These are phyloP conservation scores for Phytophthora crassamura DNA, from an alignment of 352 stramenopile species.

Conservation along the genomic window DNA sequence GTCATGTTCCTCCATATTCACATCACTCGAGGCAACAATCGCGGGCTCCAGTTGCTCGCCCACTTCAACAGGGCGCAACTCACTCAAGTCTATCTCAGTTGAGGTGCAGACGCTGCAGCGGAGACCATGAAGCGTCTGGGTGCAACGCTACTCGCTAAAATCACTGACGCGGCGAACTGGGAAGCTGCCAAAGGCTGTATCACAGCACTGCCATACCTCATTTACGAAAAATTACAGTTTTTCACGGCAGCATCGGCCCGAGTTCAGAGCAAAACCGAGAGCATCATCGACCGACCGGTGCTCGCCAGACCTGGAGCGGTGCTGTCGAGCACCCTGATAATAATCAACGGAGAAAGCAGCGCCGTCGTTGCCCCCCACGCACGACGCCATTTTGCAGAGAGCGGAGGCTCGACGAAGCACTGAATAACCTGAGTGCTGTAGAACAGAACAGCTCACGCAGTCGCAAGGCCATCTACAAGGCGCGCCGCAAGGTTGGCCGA, in stretches of 20 bases:
- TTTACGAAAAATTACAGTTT: constrained; percentile 1
- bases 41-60: not conserved
- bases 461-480: not conserved
- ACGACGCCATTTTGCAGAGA: not conserved
- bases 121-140: not conserved
- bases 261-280: not conserved
- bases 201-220: constrained; percentile 3
- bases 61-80: not conserved
- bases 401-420: constrained; percentile 6
- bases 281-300: too few relatives aligned
- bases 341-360: too few relatives aligned
- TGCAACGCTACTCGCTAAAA: constrained; percentile 9
- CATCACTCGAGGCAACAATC: too few relatives aligned
- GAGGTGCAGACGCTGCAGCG: not conserved
- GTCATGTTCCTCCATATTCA: too few relatives aligned
- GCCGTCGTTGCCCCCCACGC: constrained; percentile 1
- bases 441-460: not conserved
- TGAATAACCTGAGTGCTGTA: constrained; percentile 2
- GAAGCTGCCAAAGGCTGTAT: constrained; percentile 13
- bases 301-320: too few relatives aligned
- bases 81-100: too few relatives aligned
- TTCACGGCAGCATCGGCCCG: constrained; percentile 3
- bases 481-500: constrained; percentile 8
- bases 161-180: constrained; percentile 17
- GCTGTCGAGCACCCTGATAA: too few relatives aligned